Base-by-base conservation (phyloP, 805 yeast species). In the Saturnispora bothae region DNA sequence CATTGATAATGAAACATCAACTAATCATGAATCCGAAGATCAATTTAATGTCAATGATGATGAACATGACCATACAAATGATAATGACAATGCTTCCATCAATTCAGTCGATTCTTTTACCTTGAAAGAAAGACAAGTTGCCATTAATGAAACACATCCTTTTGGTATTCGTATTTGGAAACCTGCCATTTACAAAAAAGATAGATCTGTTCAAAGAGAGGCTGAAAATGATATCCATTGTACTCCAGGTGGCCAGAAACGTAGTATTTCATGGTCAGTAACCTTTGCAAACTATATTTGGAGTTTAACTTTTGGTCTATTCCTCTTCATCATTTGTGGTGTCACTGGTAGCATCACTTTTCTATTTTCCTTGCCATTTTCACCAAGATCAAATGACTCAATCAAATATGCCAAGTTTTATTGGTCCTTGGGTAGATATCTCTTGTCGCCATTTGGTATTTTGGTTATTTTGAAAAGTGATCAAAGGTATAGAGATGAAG, bases 161-260 rank as follows among this genome's bases (percentile, higher is more conserved):
- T 92, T 92, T 52, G 98, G 98, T 69, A 89, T 92, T 33, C 80
- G 95, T 57, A 84, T 92, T 50, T 92, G 98, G 98, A 92, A 92
- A 54, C 98, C 98, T 1, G 96, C 97, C 2, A 65, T 92, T 40
- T 92, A 92, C 61, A 92, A 92, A 57, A 92, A 92, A 58, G 71
- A 73, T 42, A 76, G 98, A 51, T 83, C 96, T 4, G 96, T 92
- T 23, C 92, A 92, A 48, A 69, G 77, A 29, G 78, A 84, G 42
- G 96, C 97, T 2, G 94, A 84, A 43, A 82, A 82, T 44, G 98
- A 92, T 65, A 84, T 92, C 48, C 96, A 89, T 58, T 88, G 85
- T 33, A 73, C 78, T 14, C 49, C 63, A 47, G 48, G 66, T 65
- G 51, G 68, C 7, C 63, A 71, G 43, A 63, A 61, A 4, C 12